Evolutionary conservation across 345 rosid species (phyloP), one percentile per base, ranked within the genome.

Genomic region (Eutrema yunnanense): DNA sequence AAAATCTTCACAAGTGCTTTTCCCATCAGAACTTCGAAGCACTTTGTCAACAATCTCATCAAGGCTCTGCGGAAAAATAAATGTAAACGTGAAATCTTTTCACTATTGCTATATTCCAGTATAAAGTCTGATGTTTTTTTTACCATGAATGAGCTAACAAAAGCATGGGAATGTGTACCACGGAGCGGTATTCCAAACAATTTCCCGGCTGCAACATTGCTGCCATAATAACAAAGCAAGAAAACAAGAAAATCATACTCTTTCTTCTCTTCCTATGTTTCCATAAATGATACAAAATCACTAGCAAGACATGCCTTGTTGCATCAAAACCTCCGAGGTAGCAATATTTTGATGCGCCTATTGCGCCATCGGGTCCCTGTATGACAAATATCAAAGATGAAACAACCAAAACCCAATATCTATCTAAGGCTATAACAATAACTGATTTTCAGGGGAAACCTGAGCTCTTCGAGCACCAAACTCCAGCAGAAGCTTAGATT

Each of bases 151-250:
- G 99, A 96, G 82, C 98, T 96, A 77, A 96, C 95, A 86, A 87
- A 96, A 55, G 99, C 99, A 85, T 96, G 99, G 22, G 99, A 96
- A 78, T 96, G 99, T 19, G 98, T 95, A 72, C 97, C 96, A 65
- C 92, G 89, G 30, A 95, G 92, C 47, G 99, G 99, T 73, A 96
- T 96, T 58, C 97, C 98, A 73, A 88, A 96, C 48, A 96, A 74
- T 62, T 63, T 84, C 69, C 95, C 99, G 8, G 99, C 99, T 36
- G 98, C 95, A 75, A 58, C 62, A 9, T 58, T 58, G 46, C 62
- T 56, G 41, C n/a, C 37, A 67, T 4, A 32, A 13, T 9, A 54
- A 55, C 5, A 33, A 55, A 32, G 34, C 8, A 54, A 32, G 2
- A 6, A 12, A 29, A 6, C 8, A 54, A 69, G 4, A 2, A 47